Evolutionary conservation across 1,284 basidiomycete species (phyloP).

Genomic region (Lentinula novae-zelandiae): DNA sequence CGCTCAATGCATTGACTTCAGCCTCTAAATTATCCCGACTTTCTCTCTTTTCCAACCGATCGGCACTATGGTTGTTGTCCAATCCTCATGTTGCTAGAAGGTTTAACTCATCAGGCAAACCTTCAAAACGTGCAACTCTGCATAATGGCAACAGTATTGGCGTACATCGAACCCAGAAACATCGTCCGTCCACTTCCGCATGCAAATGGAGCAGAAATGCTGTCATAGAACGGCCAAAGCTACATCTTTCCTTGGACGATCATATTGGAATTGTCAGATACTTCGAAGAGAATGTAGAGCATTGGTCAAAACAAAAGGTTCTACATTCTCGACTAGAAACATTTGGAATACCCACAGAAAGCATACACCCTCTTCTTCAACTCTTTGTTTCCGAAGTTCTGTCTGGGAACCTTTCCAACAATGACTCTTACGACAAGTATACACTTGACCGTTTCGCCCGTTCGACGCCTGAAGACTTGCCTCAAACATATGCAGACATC

Average conservation of each 20-base stretch:
- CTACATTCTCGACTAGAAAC: conserved; percentile 31
- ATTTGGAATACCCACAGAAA: conserved; percentile 38
- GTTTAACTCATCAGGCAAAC: not conserved
- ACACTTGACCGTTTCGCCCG: conserved; percentile 31
- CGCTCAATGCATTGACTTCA: conserved; percentile 1
- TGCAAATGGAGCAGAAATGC: not conserved
- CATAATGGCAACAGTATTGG: not conserved
- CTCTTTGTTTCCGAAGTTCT: conserved; percentile 32
- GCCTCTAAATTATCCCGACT: not conserved
- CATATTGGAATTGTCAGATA: conserved; percentile 21
- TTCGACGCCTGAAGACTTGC: conserved; percentile 13
- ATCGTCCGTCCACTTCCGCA: not conserved
- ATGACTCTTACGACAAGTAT: conserved; percentile 30
- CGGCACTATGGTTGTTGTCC: not conserved
- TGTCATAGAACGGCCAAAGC: not conserved
- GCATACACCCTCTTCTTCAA: conserved; percentile 32
- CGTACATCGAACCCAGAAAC: not conserved
- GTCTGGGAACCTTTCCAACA: conserved; percentile 29
- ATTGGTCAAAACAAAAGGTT: conserved; percentile 24
- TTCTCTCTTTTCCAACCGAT: not conserved
- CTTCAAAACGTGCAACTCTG: not conserved
- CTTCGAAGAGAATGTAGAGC: conserved; percentile 25
- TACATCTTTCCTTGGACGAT: conserved; percentile 6
- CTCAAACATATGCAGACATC: conserved; percentile 21
- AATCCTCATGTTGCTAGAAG: not conserved